Percentiles rank a stretch among this genome's conserved stretches.
phyloP scores from a whole-genome alignment of 768 basidiomycete species.

The Auriculariales sp. region DNA sequence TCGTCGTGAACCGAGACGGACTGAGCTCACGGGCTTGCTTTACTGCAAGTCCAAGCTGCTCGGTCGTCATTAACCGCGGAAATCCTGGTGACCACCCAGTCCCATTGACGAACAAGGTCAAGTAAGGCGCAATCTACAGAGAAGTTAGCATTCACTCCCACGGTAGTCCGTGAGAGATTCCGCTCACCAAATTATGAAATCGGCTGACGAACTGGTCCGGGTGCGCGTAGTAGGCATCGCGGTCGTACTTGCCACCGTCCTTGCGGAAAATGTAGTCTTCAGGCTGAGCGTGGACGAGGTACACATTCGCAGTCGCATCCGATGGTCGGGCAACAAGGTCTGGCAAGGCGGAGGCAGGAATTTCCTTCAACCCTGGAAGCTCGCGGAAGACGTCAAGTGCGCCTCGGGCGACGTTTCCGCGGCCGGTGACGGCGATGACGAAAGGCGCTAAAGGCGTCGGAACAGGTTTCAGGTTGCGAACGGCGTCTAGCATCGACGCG shows the following conservation, averaged over 20 bases:
- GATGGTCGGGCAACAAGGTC: conserved; percentile 31
- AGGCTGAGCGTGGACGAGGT: conserved; percentile 43
- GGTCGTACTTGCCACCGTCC: conserved; percentile 42
- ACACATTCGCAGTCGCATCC: conserved; percentile 33
- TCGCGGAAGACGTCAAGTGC: conserved; percentile 57
- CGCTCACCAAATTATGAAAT: conserved; percentile 49
- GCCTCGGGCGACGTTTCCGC: conserved; percentile 72
- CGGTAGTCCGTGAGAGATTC: background rate
- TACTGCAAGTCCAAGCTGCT: conserved; percentile 39
- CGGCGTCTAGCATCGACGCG: conserved; percentile 32
- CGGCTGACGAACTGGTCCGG: conserved; percentile 51
- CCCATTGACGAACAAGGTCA: conserved; percentile 76
- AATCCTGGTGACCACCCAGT: conserved; percentile 69
- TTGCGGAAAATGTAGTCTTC: conserved; percentile 51
- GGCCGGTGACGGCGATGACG: conserved; percentile 77
- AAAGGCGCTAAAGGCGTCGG: conserved; percentile 52
- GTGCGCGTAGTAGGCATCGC: conserved; percentile 57
- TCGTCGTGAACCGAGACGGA: conserved; percentile 42
- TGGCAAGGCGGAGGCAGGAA: conserved; percentile 42
- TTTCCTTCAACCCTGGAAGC: conserved; percentile 47
- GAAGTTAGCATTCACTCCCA: background rate
- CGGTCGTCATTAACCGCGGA: conserved; percentile 65
- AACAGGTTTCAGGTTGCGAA: conserved; percentile 41
- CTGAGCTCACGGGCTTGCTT: conserved; percentile 33
- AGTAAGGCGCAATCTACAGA: conserved; percentile 63